Percentiles rank a stretch among this genome's conserved stretches.
Evolutionary conservation across 768 basidiomycete genomes (phyloP).

Genomic region (Tylopilus felleus): DNA sequence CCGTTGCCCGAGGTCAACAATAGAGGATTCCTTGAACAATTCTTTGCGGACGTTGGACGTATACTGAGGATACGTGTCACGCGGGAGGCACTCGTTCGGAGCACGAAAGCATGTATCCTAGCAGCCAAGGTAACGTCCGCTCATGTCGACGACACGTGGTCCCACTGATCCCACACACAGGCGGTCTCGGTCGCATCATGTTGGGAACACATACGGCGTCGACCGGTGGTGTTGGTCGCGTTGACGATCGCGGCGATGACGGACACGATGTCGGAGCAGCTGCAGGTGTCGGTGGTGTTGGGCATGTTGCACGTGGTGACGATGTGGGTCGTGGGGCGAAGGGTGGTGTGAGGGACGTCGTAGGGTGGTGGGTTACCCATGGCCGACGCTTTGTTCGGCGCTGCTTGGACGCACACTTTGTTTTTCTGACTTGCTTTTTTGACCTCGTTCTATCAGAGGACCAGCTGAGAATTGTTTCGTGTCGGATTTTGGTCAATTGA

Average conservation of each 20-base stretch:
- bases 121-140: constrained; percentile 35
- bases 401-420: neutral
- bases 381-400: neutral
- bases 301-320: constrained; percentile 38
- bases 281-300: constrained; percentile 37
- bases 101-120: constrained; percentile 35
- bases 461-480: too few species aligned
- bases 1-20: neutral
- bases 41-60: neutral
- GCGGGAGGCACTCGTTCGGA: constrained; percentile 24
- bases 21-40: neutral
- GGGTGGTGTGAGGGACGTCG: neutral
- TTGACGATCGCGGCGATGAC: constrained; percentile 38
- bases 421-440: neutral
- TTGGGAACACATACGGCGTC: constrained; percentile 25
- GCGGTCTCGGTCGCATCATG: constrained; percentile 24
- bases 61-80: constrained; percentile 12
- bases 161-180: neutral
- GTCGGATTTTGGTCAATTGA: too few species aligned
- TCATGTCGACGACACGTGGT: neutral
- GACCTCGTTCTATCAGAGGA: too few species aligned
- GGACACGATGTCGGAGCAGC: constrained; percentile 45
- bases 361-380: neutral
- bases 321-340: constrained; percentile 16
- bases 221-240: constrained; percentile 23